Evolutionary conservation across 306 rosid species (phyloP).

Genomic region (Canavalia ensiformis): DNA sequence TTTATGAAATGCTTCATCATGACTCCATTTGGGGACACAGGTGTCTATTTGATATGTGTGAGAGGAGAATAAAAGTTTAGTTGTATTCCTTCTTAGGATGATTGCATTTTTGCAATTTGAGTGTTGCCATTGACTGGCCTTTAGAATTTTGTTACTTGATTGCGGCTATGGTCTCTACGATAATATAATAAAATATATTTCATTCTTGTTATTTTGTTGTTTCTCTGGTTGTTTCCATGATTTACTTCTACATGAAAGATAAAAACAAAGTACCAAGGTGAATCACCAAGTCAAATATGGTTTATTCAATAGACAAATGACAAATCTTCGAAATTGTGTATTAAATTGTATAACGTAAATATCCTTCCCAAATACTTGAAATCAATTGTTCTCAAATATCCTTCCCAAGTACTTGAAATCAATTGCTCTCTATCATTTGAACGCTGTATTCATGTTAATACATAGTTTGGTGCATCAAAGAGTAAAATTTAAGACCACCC

Average conservation of each 20-base stretch:
- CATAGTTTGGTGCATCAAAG: too few relatives aligned
- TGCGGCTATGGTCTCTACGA: not conserved
- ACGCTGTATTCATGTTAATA: too few relatives aligned
- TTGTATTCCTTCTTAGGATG: not conserved
- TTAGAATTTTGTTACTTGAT: not conserved
- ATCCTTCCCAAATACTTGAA: too few relatives aligned
- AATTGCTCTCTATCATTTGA: too few relatives aligned
- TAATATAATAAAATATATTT: too few relatives aligned
- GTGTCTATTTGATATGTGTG: not conserved
- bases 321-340: too few relatives aligned
- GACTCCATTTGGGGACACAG: not conserved
- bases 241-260: not conserved
- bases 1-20: not conserved
- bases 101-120: not conserved
- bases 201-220: not conserved
- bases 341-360: too few relatives aligned
- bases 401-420: too few relatives aligned
- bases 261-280: not conserved
- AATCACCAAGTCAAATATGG: not conserved
- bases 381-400: too few relatives aligned
- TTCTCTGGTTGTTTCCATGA: not conserved
- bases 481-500: too few relatives aligned
- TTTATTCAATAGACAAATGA: too few relatives aligned
- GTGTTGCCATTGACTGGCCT: not conserved
- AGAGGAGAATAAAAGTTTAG: not conserved